phyloP scores from a whole-genome alignment of 164 flowering plant species.

The Annona cherimola region DNA sequence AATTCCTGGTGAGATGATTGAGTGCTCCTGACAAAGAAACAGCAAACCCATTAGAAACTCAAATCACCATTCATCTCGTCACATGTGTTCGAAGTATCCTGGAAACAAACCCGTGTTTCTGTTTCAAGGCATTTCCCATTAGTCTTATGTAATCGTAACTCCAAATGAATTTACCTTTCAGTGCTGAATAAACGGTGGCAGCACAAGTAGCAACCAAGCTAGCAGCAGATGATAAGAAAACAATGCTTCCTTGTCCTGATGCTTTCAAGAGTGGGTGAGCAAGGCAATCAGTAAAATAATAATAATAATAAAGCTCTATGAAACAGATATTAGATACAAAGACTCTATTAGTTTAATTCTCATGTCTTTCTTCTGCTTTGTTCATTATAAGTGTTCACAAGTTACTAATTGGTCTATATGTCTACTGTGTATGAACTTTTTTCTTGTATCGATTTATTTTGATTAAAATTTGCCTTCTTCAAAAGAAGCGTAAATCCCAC shows the following conservation, averaged over 20 bases:
- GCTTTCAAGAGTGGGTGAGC: slow-evolving; percentile 68
- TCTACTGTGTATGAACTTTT: too few relatives aligned
- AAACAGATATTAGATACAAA: too few relatives aligned
- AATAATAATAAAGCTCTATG: too few relatives aligned
- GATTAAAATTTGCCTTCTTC: too few relatives aligned
- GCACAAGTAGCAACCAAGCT: slow-evolving; percentile 17
- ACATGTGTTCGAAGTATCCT: background rate
- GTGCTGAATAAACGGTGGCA: slow-evolving; percentile 29
- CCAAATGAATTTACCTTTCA: slow-evolving; percentile 30
- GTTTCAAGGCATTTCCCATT: background rate
- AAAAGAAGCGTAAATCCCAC: too few relatives aligned
- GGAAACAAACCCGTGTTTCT: background rate
- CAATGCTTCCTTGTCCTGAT: slow-evolving; percentile 49
- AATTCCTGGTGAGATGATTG: slow-evolving; percentile 27
- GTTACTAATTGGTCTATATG: too few relatives aligned
- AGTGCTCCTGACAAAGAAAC: slow-evolving; percentile 22
- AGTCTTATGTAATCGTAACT: background rate
- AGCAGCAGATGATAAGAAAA: slow-evolving; percentile 37
- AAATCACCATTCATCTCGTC: background rate
- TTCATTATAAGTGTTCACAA: too few relatives aligned
- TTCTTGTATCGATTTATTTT: too few relatives aligned
- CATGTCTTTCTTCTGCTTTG: too few relatives aligned
- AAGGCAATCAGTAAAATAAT: background rate
- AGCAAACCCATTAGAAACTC: background rate
- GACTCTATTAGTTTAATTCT: too few relatives aligned